phyloP scores from a whole-genome alignment of 306 rosid species.

The Lablab purpureus region DNA sequence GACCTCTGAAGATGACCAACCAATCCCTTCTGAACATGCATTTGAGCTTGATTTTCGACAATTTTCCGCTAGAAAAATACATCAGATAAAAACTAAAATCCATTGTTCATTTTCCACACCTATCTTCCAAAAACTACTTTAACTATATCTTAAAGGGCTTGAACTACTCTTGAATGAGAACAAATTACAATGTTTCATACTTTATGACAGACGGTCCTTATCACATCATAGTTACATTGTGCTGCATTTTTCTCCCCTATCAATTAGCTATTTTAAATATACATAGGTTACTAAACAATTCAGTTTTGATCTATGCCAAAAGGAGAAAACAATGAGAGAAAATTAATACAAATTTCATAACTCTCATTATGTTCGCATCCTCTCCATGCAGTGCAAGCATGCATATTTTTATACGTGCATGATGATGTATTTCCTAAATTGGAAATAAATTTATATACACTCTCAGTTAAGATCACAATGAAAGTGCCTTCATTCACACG shows the following conservation, averaged over 20 bases:
- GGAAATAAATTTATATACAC: neutral
- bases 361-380: neutral
- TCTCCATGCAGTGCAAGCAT: neutral
- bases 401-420: conserved; percentile 9
- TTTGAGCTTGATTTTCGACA: neutral
- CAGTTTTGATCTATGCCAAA: neutral
- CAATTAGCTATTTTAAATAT: neutral
- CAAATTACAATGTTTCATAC: no score
- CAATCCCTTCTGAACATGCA: neutral
- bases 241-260: neutral
- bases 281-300: neutral
- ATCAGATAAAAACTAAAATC: no score
- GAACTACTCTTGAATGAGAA: no score
- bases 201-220: no score
- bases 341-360: neutral
- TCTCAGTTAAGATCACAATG: neutral
- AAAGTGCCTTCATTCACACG: neutral
- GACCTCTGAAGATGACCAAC: neutral
- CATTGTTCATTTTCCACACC: no score
- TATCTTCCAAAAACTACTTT: no score
- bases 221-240: neutral
- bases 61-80: no score
- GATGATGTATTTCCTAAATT: conserved; percentile 1
- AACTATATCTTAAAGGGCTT: no score
- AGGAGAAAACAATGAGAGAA: neutral